Percentiles rank a stretch among this genome's conserved stretches.
These are phyloP conservation scores for Geosiphon pyriformis DNA, from an alignment of 192 early-diverging fungal species.

Conservation along the genomic window DNA sequence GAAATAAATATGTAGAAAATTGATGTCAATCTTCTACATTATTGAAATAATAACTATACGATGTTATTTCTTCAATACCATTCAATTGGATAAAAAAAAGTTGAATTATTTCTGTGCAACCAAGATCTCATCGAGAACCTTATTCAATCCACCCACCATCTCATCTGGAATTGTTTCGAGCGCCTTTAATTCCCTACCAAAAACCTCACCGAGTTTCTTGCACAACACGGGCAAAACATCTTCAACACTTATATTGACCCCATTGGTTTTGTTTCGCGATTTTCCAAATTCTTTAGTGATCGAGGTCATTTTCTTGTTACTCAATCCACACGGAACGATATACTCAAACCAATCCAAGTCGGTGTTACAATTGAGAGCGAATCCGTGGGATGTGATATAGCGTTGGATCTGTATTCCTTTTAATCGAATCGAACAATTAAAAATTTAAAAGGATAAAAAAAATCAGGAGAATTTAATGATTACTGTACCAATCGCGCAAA, in stretches of 20 bases:
- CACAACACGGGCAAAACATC: constrained; percentile 51
- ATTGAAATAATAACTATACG: too few relatives aligned
- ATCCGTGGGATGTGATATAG: constrained; percentile 87
- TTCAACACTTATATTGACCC: constrained; percentile 31
- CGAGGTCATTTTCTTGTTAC: constrained; percentile 74
- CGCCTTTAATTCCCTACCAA: constrained; percentile 37
- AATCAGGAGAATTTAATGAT: not conserved
- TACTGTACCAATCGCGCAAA: constrained; percentile 81
- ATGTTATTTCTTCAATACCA: too few relatives aligned
- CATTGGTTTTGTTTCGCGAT: not conserved
- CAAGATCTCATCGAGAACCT: too few relatives aligned
- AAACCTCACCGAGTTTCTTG: constrained; percentile 42
- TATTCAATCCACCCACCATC: not conserved
- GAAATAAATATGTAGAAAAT: too few relatives aligned
- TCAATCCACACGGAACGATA: constrained; percentile 87
- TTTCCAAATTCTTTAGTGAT: constrained; percentile 46
- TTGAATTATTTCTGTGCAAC: too few relatives aligned
- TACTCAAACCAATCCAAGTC: constrained; percentile 85
- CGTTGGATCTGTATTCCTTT: constrained; percentile 78
- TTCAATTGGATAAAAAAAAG: too few relatives aligned
- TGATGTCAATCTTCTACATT: too few relatives aligned
- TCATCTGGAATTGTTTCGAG: constrained; percentile 21
- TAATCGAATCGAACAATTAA: not conserved
- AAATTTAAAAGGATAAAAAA: not conserved
- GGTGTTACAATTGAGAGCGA: constrained; percentile 90